Evolutionary conservation across 306 rosid genomes (phyloP).

Genomic region (Dalbergia oliveri): DNA sequence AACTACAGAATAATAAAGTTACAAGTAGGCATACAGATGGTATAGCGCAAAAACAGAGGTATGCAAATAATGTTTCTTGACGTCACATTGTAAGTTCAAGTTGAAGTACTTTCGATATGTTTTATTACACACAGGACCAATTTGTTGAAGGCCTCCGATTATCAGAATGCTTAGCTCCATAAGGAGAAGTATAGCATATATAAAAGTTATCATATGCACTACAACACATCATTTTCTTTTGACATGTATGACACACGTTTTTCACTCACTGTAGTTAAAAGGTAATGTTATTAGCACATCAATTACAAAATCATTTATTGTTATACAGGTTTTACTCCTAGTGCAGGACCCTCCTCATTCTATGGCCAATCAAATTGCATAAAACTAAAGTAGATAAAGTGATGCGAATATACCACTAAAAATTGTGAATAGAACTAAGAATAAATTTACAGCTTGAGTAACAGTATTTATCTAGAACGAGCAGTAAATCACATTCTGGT

Average conservation of each 20-base stretch:
- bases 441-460: constrained; percentile 8
- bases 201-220: neutral
- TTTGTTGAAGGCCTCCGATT: neutral
- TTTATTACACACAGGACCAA: neutral
- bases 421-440: constrained; percentile 18
- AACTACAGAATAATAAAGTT: constrained; percentile 15
- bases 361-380: constrained; percentile 27
- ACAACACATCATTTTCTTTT: too few species aligned
- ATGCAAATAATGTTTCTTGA: neutral
- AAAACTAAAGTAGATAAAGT: constrained; percentile 11
- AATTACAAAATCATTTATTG: constrained; percentile 17
- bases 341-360: constrained; percentile 15
- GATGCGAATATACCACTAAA: constrained; percentile 15
- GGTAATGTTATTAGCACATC: neutral
- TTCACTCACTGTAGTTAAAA: neutral
- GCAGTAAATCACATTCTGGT: constrained; percentile 6
- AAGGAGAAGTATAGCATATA: neutral
- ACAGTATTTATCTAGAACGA: constrained; percentile 3
- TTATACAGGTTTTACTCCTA: constrained; percentile 1
- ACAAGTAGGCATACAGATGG: neutral
- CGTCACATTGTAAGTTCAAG: constrained; percentile 6
- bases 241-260: neutral
- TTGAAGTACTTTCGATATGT: neutral
- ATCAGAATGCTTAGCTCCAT: neutral
- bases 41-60: neutral